Conservation (phyloP, 2,329 filamentous ascomycete genomes). For the Teratosphaeria viscida region DNA sequence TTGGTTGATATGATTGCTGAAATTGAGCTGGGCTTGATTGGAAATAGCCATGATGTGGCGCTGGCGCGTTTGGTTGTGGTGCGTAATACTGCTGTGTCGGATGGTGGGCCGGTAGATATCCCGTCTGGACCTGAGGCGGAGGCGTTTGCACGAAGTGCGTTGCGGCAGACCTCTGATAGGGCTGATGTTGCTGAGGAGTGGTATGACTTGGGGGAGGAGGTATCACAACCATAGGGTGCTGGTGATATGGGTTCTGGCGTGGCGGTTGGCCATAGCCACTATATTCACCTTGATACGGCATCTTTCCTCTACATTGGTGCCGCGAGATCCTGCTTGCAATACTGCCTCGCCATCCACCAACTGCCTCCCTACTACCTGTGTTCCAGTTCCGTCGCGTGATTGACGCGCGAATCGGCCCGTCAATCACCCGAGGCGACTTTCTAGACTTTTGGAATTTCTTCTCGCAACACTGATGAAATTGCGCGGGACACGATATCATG, state of each 20-base stretch:
- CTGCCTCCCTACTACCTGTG: not conserved
- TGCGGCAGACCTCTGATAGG: slow-evolving; percentile 1
- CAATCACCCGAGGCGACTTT: not conserved
- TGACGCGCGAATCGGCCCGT: not conserved
- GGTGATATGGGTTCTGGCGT: not conserved
- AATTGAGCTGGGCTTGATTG: not conserved
- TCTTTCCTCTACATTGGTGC: not conserved
- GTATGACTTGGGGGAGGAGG: slow-evolving; percentile 2
- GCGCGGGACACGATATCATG: slow-evolving; percentile 1
- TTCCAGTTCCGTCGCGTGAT: not conserved
- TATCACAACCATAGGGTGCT: slow-evolving; percentile 1
- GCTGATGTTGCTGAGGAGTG: not conserved
- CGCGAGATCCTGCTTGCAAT: not conserved
- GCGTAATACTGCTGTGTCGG: not conserved
- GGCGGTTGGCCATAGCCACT: not conserved
- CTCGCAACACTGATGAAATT: not conserved
- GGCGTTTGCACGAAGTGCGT: slow-evolving; percentile 15
- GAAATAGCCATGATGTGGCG: not conserved
- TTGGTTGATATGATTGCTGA: not conserved
- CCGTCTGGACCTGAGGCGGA: slow-evolving; percentile 27
- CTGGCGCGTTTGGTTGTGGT: not conserved
- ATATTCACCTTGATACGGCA: not conserved
- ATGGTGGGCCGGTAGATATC: slow-evolving; percentile 26
- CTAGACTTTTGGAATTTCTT: not conserved
- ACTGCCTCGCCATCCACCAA: not conserved